Evolutionary conservation across 768 basidiomycete species (phyloP).

Genomic region (Boletus barrowsii): DNA sequence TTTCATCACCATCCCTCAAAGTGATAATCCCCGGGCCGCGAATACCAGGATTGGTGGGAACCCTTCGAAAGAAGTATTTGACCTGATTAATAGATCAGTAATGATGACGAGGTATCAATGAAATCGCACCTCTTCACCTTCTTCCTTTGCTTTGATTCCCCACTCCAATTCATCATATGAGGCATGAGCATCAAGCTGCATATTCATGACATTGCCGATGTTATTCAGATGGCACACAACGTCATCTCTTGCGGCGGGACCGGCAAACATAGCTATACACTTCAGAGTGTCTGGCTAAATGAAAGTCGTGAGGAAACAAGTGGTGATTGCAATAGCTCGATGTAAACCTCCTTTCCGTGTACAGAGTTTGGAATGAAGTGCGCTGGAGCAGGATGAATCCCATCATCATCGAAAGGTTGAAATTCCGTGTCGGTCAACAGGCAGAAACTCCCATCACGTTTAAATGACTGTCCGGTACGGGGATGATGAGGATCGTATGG

Average conservation of each 20-base stretch:
- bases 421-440: not conserved
- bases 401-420: not conserved
- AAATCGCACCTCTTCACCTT: not conserved
- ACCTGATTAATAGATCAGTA: not conserved
- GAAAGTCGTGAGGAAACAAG: not conserved
- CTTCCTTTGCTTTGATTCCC: constrained; percentile 3
- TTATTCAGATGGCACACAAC: not conserved
- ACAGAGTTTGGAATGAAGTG: constrained; percentile 2
- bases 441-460: not conserved
- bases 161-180: not conserved
- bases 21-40: not conserved
- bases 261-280: constrained; percentile 4
- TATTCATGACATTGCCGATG: constrained; percentile 1
- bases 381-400: not conserved
- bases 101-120: not conserved
- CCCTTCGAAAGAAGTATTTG: not conserved
- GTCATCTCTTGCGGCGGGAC: not conserved
- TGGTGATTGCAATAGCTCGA: not conserved
- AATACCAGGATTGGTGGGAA: not conserved
- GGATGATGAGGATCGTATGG: not conserved
- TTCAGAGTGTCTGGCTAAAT: not conserved
- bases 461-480: not conserved
- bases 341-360: not conserved
- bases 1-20: constrained; percentile 4
- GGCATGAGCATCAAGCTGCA: not conserved